Evolutionary conservation across 1,284 basidiomycete genomes (phyloP).

Genomic region (Schizophyllum amplum): DNA sequence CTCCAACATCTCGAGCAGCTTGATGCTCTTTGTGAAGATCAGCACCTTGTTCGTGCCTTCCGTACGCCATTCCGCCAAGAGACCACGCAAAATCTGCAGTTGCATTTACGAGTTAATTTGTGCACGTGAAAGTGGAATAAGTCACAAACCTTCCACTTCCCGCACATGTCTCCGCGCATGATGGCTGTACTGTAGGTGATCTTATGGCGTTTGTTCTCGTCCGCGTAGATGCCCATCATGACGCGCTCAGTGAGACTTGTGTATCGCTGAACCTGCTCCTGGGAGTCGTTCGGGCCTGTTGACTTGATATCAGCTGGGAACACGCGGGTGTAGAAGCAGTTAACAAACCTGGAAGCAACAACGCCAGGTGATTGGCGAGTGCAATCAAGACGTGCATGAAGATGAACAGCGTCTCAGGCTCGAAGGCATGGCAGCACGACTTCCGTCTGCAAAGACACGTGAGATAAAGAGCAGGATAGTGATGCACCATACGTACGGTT

Average conservation of each 20-base stretch:
- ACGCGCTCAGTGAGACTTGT: background rate
- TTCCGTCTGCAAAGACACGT: constrained; percentile 38
- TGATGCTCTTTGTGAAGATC: constrained; percentile 82
- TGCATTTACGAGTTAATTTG: background rate
- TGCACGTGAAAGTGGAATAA: no score
- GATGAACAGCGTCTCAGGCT: constrained; percentile 56
- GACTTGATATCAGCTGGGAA: background rate
- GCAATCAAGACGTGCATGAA: constrained; percentile 77
- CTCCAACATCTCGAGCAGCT: constrained; percentile 73
- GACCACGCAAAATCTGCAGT: constrained; percentile 51
- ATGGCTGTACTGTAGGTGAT: constrained; percentile 44
- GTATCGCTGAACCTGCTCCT: constrained; percentile 44
- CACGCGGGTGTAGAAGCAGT: constrained; percentile 1
- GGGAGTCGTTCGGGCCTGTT: constrained; percentile 50
- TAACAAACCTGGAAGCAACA: constrained; percentile 68
- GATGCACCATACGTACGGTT: constrained; percentile 33
- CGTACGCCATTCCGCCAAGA: constrained; percentile 59
- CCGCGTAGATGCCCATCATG: background rate
- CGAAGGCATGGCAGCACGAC: constrained; percentile 56
- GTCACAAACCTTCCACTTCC: constrained; percentile 69
- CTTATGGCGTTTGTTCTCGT: background rate
- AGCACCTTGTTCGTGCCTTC: constrained; percentile 69
- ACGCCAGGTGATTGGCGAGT: constrained; percentile 76
- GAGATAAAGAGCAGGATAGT: background rate
- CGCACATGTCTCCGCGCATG: constrained; percentile 60